Base-by-base conservation (phyloP, 495 filamentous ascomycete species). In the Penicillium argentinense region DNA sequence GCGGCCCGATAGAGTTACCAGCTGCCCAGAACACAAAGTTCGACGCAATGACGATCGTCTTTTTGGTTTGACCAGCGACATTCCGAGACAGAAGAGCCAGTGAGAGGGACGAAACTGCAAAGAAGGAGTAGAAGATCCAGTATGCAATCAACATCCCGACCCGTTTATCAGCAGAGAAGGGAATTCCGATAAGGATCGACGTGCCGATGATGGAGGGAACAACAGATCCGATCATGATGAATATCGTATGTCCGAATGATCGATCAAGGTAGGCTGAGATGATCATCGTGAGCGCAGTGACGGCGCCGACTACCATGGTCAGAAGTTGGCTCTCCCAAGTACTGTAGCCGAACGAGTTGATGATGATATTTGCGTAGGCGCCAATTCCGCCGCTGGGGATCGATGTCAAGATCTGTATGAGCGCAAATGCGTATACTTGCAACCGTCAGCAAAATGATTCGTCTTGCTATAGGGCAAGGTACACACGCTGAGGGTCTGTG, bases 21-120 rank as follows among this genome's bases (percentile, higher is more conserved):
- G 56, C 67, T 23, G 66, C 66, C 64, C 64, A 73, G n/a, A 59
- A 65, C 9, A 73, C 56, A 39, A 73, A 71, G 5, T 63, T 67
- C 1, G 56, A 57, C 7, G 73, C 72, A 13, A 73, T 69, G 17
- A 73, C 63, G 5, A 66, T 56, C 0, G 70, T 69, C 44, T 86
- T 85, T 59, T 87, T 87, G 4, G 83, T 84, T 52, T 83, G 84
- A 6, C 83, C 83, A 5, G 80, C 80, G 6, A 85, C 75, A 48
- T 87, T 85, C n/a, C 74, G 76, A 0, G 71, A 71, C 29, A 85
- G 75, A 36, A 83, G 66, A 8, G 73, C 73, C 5, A 85, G 62
- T 0, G 81, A 56, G 3, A 78, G 74, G 1, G 78, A 79, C 48
- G 42, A 80, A 4, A 76, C 77, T 11, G 76, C 79, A 33, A 80